These are phyloP conservation scores for Suhomyces prunicola DNA, from an alignment of 805 yeast species.

Conservation along the genomic window DNA sequence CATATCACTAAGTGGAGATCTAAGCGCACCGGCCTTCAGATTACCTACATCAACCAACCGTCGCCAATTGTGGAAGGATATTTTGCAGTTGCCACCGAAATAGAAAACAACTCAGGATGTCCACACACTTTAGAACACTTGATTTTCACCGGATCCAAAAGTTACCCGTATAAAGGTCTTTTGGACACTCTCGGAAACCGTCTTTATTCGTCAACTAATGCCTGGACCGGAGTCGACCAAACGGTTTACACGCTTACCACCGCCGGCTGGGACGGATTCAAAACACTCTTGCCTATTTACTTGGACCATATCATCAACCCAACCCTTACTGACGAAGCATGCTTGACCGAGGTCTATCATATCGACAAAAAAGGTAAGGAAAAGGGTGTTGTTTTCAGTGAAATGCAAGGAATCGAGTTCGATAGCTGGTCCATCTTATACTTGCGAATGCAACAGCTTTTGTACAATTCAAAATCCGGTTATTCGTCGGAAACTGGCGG, in stretches of 20 bases:
- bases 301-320: conserved; percentile 85
- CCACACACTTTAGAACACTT: conserved; percentile 96
- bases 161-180: conserved; percentile 87
- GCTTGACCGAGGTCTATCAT: conserved; percentile 92
- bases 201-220: conserved; percentile 84
- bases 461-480: conserved; percentile 63
- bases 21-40: conserved; percentile 73
- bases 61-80: conserved; percentile 91
- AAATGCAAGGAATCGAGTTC: conserved; percentile 91
- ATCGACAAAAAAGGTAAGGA: conserved; percentile 88
- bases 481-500: conserved; percentile 96
- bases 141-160: conserved; percentile 88
- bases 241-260: conserved; percentile 88
- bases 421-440: conserved; percentile 67
- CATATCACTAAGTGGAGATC: conserved; percentile 75
- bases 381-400: conserved; percentile 94
- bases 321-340: conserved; percentile 84
- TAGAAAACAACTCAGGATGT: conserved; percentile 79
- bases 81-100: conserved; percentile 94
- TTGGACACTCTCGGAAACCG: conserved; percentile 83
- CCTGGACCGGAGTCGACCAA: conserved; percentile 96
- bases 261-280: conserved; percentile 97
- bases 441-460: conserved; percentile 55
- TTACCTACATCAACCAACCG: conserved; percentile 71
- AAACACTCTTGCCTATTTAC: conserved; percentile 78